These are phyloP conservation scores for Allodekkera sacchari DNA, from an alignment of 805 yeast genomes.

Conservation along the genomic window DNA sequence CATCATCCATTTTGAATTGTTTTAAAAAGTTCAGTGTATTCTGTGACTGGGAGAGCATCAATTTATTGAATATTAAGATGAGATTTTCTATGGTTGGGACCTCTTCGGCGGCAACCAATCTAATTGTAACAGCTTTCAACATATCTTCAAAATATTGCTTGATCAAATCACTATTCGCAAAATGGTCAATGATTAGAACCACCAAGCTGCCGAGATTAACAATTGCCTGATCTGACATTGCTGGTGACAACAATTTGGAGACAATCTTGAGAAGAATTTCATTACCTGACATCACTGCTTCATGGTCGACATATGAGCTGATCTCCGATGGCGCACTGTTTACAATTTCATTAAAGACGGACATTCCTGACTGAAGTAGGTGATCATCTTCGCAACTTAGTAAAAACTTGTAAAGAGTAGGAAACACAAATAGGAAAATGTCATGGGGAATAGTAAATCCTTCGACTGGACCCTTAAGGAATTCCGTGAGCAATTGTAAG, in stretches of 20 bases:
- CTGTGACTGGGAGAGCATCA: conserved; percentile 53
- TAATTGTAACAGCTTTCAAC: conserved; percentile 61
- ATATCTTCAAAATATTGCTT: conserved; percentile 44
- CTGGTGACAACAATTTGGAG: conserved; percentile 62
- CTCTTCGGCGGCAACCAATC: conserved; percentile 60
- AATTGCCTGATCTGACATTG: conserved; percentile 73
- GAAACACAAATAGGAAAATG: conserved; percentile 36
- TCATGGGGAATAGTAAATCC: conserved; percentile 14
- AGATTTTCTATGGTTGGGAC: conserved; percentile 71
- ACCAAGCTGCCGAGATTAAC: conserved; percentile 57
- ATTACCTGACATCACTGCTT: conserved; percentile 36
- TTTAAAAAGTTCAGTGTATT: conserved; percentile 58
- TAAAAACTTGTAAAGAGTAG: conserved; percentile 32
- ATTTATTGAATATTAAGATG: conserved; percentile 63
- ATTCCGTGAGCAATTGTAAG: conserved; percentile 46
- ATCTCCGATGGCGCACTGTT: conserved; percentile 30
- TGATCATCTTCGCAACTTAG: conserved; percentile 59
- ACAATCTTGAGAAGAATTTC: conserved; percentile 54
- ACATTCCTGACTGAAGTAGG: conserved; percentile 69
- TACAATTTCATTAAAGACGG: conserved; percentile 57
- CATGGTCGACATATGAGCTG: conserved; percentile 23
- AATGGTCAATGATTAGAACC: conserved; percentile 21
- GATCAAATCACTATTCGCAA: conserved; percentile 27
- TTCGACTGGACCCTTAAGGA: conserved; percentile 35
- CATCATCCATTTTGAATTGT: conserved; percentile 23